A percentile compares a stretch with the other conserved stretches of the same genome.
These are phyloP conservation scores for Pseudonectria foliicola DNA, from an alignment of 2,329 filamentous ascomycete species.

Conservation along the genomic window DNA sequence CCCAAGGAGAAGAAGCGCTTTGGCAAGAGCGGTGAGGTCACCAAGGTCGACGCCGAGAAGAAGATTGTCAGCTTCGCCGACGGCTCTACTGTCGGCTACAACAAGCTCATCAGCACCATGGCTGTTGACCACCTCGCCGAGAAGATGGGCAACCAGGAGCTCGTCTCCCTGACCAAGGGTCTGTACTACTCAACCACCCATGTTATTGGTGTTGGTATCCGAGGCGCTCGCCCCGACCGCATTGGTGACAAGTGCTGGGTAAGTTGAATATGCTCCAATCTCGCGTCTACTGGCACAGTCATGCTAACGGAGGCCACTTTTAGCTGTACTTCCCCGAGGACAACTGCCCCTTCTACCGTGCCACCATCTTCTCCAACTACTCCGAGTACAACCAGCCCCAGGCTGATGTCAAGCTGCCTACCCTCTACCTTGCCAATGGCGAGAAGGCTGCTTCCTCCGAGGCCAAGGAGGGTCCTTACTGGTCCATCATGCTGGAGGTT, in stretches of 20 bases:
- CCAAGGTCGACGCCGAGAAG: slow-evolving; percentile 77
- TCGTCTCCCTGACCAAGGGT: slow-evolving; percentile 75
- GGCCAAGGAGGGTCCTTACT: slow-evolving; percentile 86
- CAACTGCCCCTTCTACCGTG: slow-evolving; percentile 98
- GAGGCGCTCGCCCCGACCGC: slow-evolving; percentile 82
- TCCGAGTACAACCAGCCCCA: slow-evolving; percentile 96
- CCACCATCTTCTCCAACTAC: slow-evolving; percentile 99
- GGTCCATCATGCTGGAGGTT: slow-evolving; percentile 99
- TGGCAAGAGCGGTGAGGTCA: slow-evolving; percentile 76
- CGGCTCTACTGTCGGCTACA: slow-evolving; percentile 83
- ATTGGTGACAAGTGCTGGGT: slow-evolving; percentile 99
- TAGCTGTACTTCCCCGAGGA: slow-evolving; percentile 97
- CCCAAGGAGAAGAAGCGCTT: slow-evolving; percentile 88
- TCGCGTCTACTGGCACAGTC: too few species aligned
- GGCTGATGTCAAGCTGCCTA: slow-evolving; percentile 74
- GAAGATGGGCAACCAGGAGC: slow-evolving; percentile 79
- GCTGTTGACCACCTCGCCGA: slow-evolving; percentile 82
- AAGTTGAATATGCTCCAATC: slow-evolving; percentile 25
- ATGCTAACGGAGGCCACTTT: slow-evolving; percentile 13
- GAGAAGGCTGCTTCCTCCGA: slow-evolving; percentile 67
- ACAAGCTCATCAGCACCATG: slow-evolving; percentile 95
- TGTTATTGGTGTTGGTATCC: slow-evolving; percentile 92
- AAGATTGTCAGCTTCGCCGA: slow-evolving; percentile 78
- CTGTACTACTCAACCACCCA: slow-evolving; percentile 97
- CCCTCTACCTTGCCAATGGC: slow-evolving; percentile 78